These are phyloP conservation scores for Pseudocercospora macadamiae DNA, from an alignment of 2,329 filamentous ascomycete species.

Conservation along the genomic window DNA sequence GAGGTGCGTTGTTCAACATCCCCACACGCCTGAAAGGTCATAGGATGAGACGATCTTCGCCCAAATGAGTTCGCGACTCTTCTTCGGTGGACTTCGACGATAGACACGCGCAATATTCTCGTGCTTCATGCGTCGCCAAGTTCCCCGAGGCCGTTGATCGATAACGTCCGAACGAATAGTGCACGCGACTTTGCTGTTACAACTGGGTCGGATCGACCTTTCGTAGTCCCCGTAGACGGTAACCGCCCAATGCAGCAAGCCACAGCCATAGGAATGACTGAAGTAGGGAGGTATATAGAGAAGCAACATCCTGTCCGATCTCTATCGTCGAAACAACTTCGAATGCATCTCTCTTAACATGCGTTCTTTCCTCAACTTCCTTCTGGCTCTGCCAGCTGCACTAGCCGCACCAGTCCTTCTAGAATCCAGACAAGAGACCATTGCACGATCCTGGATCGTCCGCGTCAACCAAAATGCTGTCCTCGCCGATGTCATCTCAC, in stretches of 20 bases:
- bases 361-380: slow-evolving; percentile 26
- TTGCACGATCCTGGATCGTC: slow-evolving; percentile 30
- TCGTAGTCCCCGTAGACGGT: background rate
- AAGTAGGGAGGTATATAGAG: slow-evolving; percentile 20
- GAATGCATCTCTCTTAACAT: slow-evolving; percentile 14
- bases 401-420: slow-evolving; percentile 29
- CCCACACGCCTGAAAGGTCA: background rate
- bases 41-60: background rate
- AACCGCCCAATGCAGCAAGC: background rate
- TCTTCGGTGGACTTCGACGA: slow-evolving; percentile 3
- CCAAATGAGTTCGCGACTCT: background rate
- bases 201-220: background rate
- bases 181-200: slow-evolving; percentile 6
- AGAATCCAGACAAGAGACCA: slow-evolving; percentile 23
- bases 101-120: slow-evolving; percentile 3
- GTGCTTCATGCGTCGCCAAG: slow-evolving; percentile 21
- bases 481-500: slow-evolving; percentile 22
- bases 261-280: background rate
- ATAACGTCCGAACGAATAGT: slow-evolving; percentile 2
- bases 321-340: background rate
- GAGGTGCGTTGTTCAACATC: background rate
- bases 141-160: slow-evolving; percentile 1
- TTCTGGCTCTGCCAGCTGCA: slow-evolving; percentile 26
- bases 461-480: slow-evolving; percentile 23
- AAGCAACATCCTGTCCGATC: slow-evolving; percentile 25